Evolutionary conservation across 2,329 filamentous ascomycete genomes (phyloP), one percentile per base, ranked within the genome.

Genomic region (Fusarium virguliforme): DNA sequence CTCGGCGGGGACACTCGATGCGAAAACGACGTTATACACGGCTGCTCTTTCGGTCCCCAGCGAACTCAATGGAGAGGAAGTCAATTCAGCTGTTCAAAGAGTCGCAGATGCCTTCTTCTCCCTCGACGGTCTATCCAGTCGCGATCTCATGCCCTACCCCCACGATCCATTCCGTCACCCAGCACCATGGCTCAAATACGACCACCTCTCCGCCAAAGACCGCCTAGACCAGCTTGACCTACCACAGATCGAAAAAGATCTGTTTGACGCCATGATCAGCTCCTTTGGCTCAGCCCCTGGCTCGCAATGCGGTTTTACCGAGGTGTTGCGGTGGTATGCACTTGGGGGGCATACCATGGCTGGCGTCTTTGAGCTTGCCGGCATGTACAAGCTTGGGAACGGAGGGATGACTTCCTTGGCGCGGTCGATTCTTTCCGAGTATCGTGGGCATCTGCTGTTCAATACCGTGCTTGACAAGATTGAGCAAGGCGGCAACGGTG

Each of bases 131-230:
- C 7, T 73, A 2, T 65, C 69, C 8, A 78, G 78, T 38, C 67
- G 75, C 4, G 65, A 76, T 0, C 46, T 81, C 1, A 81, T 82
- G 79, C 80, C 80, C 0, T 82, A 75, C 43, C 80, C 81, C 0
- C 77, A 80, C 51, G 78, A 81, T 12, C 74, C 78, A 1, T 65
- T 76, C 7, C 72, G 77, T 4, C 65, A 71, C 9, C 76, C 78
- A 0, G 70, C 71, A 0, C 61, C 62, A 0, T 81, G 79, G 79
- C 71, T 6, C 9, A 65, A 68, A 40, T 75, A 75, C 8, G 73
- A 75, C 4, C 15, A 64, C 55, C 63, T 81, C 4, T 76, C 60
- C 1, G 74, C 77, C 1, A 65, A 73, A 26, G 75, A 80, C 2
- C 75, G 80, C 0, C 60, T 82, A 0, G 75, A 79, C 15, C 67